Percentiles rank a stretch among this genome's conserved stretches.
Conservation (phyloP, 2,329 filamentous ascomycete species). For the Teratosphaeria destructans region DNA sequence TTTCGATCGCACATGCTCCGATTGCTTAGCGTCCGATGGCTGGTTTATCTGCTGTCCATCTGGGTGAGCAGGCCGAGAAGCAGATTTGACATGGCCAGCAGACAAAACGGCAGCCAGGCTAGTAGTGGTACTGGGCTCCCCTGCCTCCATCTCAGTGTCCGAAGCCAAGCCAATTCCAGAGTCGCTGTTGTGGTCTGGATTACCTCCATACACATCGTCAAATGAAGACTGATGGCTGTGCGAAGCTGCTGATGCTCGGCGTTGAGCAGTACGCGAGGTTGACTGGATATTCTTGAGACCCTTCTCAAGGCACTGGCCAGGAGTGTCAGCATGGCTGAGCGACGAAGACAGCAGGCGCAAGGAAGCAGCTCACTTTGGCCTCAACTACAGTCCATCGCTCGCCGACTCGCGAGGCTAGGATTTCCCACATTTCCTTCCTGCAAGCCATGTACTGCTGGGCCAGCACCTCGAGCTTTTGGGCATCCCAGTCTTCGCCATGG, state of each 20-base stretch:
- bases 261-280: slow-evolving; percentile 53
- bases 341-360: slow-evolving; percentile 24
- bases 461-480: slow-evolving; percentile 60
- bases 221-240: slow-evolving; percentile 13
- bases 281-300: slow-evolving; percentile 72
- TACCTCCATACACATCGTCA: slow-evolving; percentile 26
- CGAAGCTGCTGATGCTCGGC: slow-evolving; percentile 46
- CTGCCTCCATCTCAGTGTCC: slow-evolving; percentile 35
- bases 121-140: not conserved
- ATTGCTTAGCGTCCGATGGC: slow-evolving; percentile 3
- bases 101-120: not conserved
- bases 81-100: slow-evolving; percentile 7
- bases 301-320: slow-evolving; percentile 66
- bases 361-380: slow-evolving; percentile 60
- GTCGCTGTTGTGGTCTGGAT: slow-evolving; percentile 48
- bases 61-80: slow-evolving; percentile 16
- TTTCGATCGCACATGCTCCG: slow-evolving; percentile 20
- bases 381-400: slow-evolving; percentile 61
- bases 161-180: slow-evolving; percentile 52
- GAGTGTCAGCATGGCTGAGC: not conserved
- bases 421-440: slow-evolving; percentile 71
- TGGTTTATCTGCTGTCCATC: slow-evolving; percentile 6
- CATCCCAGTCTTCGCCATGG: slow-evolving; percentile 69
- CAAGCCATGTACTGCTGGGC: slow-evolving; percentile 70
- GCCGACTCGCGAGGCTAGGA: slow-evolving; percentile 52